A percentile compares a stretch with the other conserved stretches of the same genome.
phyloP scores from a whole-genome alignment of 495 filamentous ascomycete species.

The Penicillium steckii region DNA sequence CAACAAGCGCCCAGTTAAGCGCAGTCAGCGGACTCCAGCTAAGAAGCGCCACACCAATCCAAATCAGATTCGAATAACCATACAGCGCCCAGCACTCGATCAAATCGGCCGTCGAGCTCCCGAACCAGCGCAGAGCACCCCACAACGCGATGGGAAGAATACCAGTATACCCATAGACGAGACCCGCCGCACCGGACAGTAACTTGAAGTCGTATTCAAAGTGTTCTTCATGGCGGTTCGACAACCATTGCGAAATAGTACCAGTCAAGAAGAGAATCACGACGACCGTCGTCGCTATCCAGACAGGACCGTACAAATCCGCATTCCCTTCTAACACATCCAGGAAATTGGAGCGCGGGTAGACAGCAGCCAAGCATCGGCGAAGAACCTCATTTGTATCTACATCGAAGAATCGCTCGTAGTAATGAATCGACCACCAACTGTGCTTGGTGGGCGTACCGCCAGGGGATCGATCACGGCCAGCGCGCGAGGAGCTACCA shows the following conservation, averaged over 20 bases:
- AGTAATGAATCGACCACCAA: slow-evolving; percentile 91
- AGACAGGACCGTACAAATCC: slow-evolving; percentile 93
- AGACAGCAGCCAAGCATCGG: slow-evolving; percentile 80
- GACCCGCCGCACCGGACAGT: slow-evolving; percentile 76
- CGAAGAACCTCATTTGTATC: slow-evolving; percentile 84
- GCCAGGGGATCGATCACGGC: slow-evolving; percentile 43
- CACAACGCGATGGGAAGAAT: slow-evolving; percentile 81
- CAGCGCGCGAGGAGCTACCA: slow-evolving; percentile 41
- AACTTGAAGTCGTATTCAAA: slow-evolving; percentile 88
- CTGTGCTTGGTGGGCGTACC: slow-evolving; percentile 69
- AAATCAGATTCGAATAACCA: slow-evolving; percentile 92
- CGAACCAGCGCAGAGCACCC: slow-evolving; percentile 91
- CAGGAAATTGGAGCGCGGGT: slow-evolving; percentile 89
- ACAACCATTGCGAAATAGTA: slow-evolving; percentile 87
- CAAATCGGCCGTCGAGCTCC: slow-evolving; percentile 72
- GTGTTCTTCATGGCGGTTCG: slow-evolving; percentile 55
- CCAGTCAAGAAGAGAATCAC: slow-evolving; percentile 93
- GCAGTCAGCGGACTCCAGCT: slow-evolving; percentile 80
- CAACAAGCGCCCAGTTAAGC: slow-evolving; percentile 93
- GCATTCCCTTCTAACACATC: slow-evolving; percentile 97
- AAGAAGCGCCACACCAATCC: slow-evolving; percentile 92
- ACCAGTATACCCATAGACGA: slow-evolving; percentile 92
- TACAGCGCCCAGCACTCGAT: slow-evolving; percentile 94
- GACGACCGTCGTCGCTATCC: slow-evolving; percentile 97
- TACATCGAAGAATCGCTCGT: slow-evolving; percentile 97